phyloP scores from a whole-genome alignment of 306 rosid genomes.

The Rosa rugosa region DNA sequence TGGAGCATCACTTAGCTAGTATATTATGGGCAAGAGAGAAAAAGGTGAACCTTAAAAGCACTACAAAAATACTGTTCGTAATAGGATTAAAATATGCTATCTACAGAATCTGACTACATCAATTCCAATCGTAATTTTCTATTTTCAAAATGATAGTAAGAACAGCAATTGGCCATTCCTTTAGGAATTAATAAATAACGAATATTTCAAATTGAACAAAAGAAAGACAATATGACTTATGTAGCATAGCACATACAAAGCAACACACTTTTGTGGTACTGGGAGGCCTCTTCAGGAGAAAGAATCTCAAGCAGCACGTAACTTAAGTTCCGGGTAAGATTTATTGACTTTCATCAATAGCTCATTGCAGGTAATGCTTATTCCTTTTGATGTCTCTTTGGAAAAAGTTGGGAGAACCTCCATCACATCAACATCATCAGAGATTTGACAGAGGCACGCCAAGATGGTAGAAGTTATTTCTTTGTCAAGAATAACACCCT shows the following conservation, averaged over 20 bases:
- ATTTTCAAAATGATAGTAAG: background rate
- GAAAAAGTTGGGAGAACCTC: slow-evolving; percentile 63
- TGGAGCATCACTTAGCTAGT: background rate
- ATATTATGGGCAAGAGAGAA: background rate
- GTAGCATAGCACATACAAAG: background rate
- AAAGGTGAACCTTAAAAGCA: background rate
- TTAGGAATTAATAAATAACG: background rate
- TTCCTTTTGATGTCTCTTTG: slow-evolving; percentile 37
- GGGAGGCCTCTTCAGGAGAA: slow-evolving; percentile 19
- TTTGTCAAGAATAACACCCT: slow-evolving; percentile 60
- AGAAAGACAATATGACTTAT: slow-evolving; percentile 36
- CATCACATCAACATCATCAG: slow-evolving; percentile 43
- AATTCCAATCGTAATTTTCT: background rate
- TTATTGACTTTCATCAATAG: slow-evolving; percentile 49
- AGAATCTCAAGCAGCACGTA: slow-evolving; percentile 26
- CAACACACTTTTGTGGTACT: slow-evolving; percentile 6
- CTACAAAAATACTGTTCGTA: background rate
- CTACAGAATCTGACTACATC: background rate
- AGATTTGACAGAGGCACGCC: slow-evolving; percentile 50
- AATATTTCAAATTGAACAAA: background rate
- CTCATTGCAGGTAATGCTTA: slow-evolving; percentile 46
- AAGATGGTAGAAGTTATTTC: slow-evolving; percentile 62
- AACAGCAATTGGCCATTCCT: background rate
- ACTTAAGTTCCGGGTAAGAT: slow-evolving; percentile 53
- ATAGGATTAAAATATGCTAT: background rate